Evolutionary conservation across 345 rosid genomes (phyloP), one percentile per base, ranked within the genome.

Genomic region (Alliaria petiolata): DNA sequence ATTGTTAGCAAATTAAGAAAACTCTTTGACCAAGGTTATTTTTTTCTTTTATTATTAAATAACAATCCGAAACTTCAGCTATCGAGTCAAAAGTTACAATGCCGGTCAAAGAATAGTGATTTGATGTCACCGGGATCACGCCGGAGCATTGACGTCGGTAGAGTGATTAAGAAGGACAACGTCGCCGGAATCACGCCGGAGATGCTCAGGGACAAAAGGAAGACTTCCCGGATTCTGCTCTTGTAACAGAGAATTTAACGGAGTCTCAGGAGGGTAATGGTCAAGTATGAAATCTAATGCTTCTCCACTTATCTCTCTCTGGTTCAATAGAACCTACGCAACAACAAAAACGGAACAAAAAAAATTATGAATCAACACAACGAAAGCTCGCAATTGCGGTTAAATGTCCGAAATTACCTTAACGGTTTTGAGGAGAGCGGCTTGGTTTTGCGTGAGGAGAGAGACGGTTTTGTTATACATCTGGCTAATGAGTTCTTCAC

Each of bases 221-320:
- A 93, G 81, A 70, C 61, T 88, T 59, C 85, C 97, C 0, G 97
- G 97, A 60, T 85, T 83, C 67, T 88, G 86, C 80, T 93, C 97
- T 77, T 83, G 84, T 80, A 85, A 59, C 3, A 93, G 82, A 30
- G 75, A 85, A 51, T 68, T 80, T 61, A 90, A 62, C 0, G 86
- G 95, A 4, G 90, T 90, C 49, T 88, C 82, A 3, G 89, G 86
- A 71, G 98, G 95, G 74, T 93, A 93, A 17, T 81, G 86, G 46
- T 83, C 77, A 72, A 93, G 70, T 72, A 90, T 89, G 76, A 70
- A 86, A 64, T 90, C 96, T 19, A 93, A 83, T 79, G 86, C 97
- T 53, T 87, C 92, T 67, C 96, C 93, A 33, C 86, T 84, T 43
- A 90, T 79, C 81, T 93, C 98, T 77, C 83, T 80, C 81, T 86